Percentiles rank a stretch among this genome's conserved stretches.
Evolutionary conservation across 352 stramenopile species (phyloP).

Genomic region (Pythium brachiatum): DNA sequence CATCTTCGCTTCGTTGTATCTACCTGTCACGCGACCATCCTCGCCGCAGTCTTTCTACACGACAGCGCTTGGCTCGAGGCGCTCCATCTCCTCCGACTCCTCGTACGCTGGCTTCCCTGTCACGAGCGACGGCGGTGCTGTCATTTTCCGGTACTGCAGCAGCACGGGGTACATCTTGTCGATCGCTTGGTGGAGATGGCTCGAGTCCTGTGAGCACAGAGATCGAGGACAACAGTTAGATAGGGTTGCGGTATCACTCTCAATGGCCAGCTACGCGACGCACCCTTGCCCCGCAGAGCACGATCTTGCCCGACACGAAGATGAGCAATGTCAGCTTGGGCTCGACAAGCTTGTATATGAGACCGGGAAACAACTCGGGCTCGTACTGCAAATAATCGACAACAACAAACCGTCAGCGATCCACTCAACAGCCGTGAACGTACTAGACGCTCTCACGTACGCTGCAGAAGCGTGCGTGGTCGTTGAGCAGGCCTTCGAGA

Average conservation of each 20-base stretch:
- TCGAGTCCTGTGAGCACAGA: slow-evolving; percentile 25
- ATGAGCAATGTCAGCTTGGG: slow-evolving; percentile 99
- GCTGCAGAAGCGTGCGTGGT: slow-evolving; percentile 94
- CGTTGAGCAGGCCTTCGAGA: slow-evolving; percentile 97
- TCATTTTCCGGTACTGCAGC: slow-evolving; percentile 68
- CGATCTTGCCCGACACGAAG: slow-evolving; percentile 99
- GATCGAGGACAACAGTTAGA: neutral
- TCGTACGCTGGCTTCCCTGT: slow-evolving; percentile 70
- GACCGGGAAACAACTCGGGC: slow-evolving; percentile 98
- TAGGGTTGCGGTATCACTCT: too few relatives aligned
- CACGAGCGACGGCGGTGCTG: slow-evolving; percentile 59
- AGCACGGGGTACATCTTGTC: slow-evolving; percentile 77
- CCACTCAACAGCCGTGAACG: neutral
- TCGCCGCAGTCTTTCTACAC: slow-evolving; percentile 29
- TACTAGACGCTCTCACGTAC: slow-evolving; percentile 52
- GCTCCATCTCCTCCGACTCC: slow-evolving; percentile 62
- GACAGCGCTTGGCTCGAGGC: slow-evolving; percentile 55
- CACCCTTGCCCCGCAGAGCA: slow-evolving; percentile 85
- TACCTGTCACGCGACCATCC: neutral
- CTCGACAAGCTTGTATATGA: slow-evolving; percentile 98
- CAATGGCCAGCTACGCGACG: neutral
- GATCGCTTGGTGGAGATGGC: slow-evolving; percentile 58
- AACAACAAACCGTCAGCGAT: neutral
- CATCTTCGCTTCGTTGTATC: too few relatives aligned
- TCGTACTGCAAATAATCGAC: slow-evolving; percentile 86